Conservation (phyloP, 257 asterid genomes). For the Perilla frutescens region DNA sequence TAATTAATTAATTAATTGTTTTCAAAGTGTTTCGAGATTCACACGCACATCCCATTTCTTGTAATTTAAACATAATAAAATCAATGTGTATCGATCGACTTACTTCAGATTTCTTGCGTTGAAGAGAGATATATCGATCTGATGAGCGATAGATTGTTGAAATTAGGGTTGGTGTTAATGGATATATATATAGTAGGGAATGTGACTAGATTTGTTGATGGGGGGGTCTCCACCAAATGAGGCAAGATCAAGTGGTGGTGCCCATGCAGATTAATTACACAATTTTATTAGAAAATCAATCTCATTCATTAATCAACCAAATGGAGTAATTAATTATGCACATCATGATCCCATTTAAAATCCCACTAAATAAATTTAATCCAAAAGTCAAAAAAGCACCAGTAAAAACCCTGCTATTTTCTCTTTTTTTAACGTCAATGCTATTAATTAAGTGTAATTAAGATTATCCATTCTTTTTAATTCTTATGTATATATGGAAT, state of each 20-base stretch:
- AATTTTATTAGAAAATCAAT: background rate
- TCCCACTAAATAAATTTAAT: conserved; percentile 25
- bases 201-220: conserved; percentile 29
- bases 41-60: no score
- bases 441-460: no score
- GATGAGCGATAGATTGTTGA: background rate
- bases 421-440: no score
- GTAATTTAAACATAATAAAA: no score
- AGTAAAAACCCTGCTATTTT: conserved; percentile 24
- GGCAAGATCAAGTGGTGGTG: conserved; percentile 63
- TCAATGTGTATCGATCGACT: no score
- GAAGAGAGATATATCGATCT: no score
- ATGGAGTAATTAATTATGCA: conserved; percentile 26
- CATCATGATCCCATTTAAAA: conserved; percentile 32
- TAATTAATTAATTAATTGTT: no score
- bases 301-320: conserved; percentile 21
- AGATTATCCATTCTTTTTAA: no score
- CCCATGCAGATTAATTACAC: conserved; percentile 32
- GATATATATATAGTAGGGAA: conserved; percentile 3
- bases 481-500: no score
- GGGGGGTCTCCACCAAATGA: conserved; percentile 56
- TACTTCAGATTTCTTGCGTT: background rate
- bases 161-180: background rate
- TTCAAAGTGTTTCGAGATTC: no score
- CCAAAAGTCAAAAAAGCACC: conserved; percentile 30